phyloP scores from a whole-genome alignment of 2,329 filamentous ascomycete genomes.

The Periconia sp. region DNA sequence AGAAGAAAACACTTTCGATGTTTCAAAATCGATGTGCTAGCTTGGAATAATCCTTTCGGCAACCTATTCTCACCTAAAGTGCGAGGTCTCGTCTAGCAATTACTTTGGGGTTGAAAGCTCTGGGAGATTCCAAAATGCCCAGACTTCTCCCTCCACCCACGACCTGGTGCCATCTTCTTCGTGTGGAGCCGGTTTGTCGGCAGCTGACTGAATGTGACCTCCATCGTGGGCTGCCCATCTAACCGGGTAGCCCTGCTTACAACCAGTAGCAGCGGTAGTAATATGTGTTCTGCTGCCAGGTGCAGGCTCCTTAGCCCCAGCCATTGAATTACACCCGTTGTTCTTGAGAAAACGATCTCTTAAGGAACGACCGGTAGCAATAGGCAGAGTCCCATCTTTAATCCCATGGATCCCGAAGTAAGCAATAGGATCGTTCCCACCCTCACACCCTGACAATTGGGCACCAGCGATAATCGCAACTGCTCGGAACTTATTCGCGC shows the following conservation, averaged over 20 bases:
- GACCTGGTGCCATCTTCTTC: too few relatives aligned
- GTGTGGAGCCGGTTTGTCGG: too few relatives aligned
- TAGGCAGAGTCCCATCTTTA: slow-evolving; percentile 37
- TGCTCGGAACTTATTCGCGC: slow-evolving; percentile 42
- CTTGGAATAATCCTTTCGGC: too few relatives aligned
- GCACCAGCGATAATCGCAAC: slow-evolving; percentile 28
- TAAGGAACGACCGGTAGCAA: slow-evolving; percentile 32
- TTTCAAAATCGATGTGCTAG: too few relatives aligned
- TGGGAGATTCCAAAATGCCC: too few relatives aligned
- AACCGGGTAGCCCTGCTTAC: slow-evolving; percentile 9
- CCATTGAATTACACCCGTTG: slow-evolving; percentile 34
- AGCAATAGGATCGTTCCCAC: slow-evolving; percentile 41
- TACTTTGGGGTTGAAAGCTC: too few relatives aligned
- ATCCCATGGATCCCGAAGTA: slow-evolving; percentile 44
- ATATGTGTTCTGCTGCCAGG: neutral
- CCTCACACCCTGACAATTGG: slow-evolving; percentile 13
- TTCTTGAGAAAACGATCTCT: slow-evolving; percentile 41
- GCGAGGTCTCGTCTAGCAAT: too few relatives aligned
- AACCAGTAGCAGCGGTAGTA: slow-evolving; percentile 15
- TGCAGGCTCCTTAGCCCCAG: slow-evolving; percentile 15
- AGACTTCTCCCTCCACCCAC: too few relatives aligned
- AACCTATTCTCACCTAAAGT: too few relatives aligned
- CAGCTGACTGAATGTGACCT: too few relatives aligned
- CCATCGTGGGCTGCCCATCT: neutral
- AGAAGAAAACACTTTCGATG: too few relatives aligned